Evolutionary conservation across 1,139 yeast genomes (phyloP), one percentile per base, ranked within the genome.

Genomic region (Pneumocystis jirovecii): DNA sequence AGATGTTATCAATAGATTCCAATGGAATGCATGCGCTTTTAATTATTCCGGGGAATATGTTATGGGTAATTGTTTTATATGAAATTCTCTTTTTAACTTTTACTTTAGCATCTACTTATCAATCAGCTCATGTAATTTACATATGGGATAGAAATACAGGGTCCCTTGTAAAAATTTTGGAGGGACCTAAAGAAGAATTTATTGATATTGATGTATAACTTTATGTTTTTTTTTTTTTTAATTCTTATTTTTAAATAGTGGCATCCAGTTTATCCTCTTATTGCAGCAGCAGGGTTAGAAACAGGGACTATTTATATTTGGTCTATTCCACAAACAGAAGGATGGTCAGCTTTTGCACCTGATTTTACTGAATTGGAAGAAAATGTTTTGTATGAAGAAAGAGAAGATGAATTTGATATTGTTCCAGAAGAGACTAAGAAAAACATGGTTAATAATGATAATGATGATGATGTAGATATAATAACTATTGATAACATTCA

Each of bases 331-430:
- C 83, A 88, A 57, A 95, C 96, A 0, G 97, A 90, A 72, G 87
- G 89, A 75, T 91, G 98, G 98, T 87, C 96, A 74, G 96, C 97
- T 0, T 79, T 91, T 70, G 97, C 97, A 0, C 97, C 97, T 0
- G 98, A 93, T 74, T 91, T 93, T 73, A 96, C 87, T 65, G 97
- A 91, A 74, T 85, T 91, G 60, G 97, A 91, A 73, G 96, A 91
- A 72, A 91, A 90, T 72, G 86, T 89, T 17, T 90, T 88, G 68
- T 91, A 91, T 74, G 83, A 84, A 69, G 98, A 91, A 72, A 82
- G 82, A 67, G 98, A 91, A 74, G 96, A 90, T 74, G 98, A 91
- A 74, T 91, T 91, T 74, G 98, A 91, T 74, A 82, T 88, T 6
- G 17, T 60, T 35, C 69, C 70, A 68, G 87, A 85, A 66, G 82